Evolutionary conservation across 345 rosid species (phyloP), one percentile per base, ranked within the genome.

Genomic region (Limnanthes douglasii): DNA sequence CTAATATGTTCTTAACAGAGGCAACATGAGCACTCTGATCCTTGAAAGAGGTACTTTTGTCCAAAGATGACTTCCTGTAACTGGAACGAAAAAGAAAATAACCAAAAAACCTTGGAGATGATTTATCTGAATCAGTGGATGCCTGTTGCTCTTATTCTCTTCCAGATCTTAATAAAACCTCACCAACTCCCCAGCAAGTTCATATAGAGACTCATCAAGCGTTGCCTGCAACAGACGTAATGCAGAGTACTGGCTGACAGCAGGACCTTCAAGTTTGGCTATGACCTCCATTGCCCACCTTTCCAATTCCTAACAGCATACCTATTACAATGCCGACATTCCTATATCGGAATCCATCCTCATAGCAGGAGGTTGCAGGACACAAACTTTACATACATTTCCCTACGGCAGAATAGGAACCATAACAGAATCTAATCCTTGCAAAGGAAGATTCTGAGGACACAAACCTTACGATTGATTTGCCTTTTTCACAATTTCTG

Each of bases 151-250:
- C 98, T 41, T 66, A 72, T 43, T 90, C 98, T 60, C 92, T 80
- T 53, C 96, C 96, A 41, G 94, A 90, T 70, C 98, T 84, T 53
- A 90, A 68, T 45, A 90, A 69, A 84, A 90, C 52, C 95, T 78
- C 75, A 90, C 95, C 78, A 90, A 74, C 69, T 90, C 98, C 51
- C 98, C 98, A 41, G 94, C 94, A 59, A 90, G 98, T 63, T 90
- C 98, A 63, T 90, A 90, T 41, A 90, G 61, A 28, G 92, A 84
- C 51, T 90, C 98, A 13, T 90, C 94, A 23, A 90, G 95, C 32
- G 95, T 90, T 33, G 94, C 96, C 96, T 90, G 85, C 45, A 86
- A 61, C 46, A 90, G 61, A 31, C 94, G 96, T 43, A 90, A 65
- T 45, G 98, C 96, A 57, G 84, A 72, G 33, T 90, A 90, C 68